These are phyloP conservation scores for Hemisphaericaspora subhashii DNA, from an alignment of 1,139 yeast genomes.

Conservation along the genomic window DNA sequence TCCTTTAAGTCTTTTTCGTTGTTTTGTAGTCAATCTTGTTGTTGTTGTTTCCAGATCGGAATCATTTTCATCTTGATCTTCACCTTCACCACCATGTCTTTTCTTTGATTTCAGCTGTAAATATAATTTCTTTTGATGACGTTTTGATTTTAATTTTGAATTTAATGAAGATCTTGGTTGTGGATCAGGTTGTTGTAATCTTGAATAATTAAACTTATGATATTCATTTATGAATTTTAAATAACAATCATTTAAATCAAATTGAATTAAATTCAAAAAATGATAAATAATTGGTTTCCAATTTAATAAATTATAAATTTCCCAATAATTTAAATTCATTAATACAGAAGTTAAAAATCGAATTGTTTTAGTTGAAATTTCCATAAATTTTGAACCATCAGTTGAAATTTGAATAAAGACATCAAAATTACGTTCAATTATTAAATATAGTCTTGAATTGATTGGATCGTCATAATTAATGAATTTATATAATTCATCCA, in stretches of 20 bases:
- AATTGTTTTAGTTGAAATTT: slow-evolving; percentile 35
- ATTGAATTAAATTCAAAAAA: slow-evolving; percentile 38
- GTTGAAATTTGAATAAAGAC: slow-evolving; percentile 37
- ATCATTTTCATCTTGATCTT: slow-evolving; percentile 9
- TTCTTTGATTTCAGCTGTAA: neutral
- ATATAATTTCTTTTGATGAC: slow-evolving; percentile 3
- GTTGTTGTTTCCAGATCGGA: slow-evolving; percentile 27
- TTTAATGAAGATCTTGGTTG: slow-evolving; percentile 11
- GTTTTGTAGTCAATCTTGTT: slow-evolving; percentile 23
- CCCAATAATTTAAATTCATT: slow-evolving; percentile 49
- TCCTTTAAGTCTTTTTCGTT: slow-evolving; percentile 20
- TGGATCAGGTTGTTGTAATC: slow-evolving; percentile 16
- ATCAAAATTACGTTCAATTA: slow-evolving; percentile 44
- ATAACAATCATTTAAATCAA: slow-evolving; percentile 44
- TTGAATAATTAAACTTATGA: slow-evolving; percentile 26
- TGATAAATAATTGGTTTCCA: slow-evolving; percentile 50
- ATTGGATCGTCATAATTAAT: slow-evolving; percentile 29
- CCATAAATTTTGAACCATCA: slow-evolving; percentile 28
- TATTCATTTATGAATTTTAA: slow-evolving; percentile 37
- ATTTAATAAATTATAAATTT: slow-evolving; percentile 39
- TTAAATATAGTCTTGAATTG: slow-evolving; percentile 31
- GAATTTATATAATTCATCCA: slow-evolving; percentile 27
- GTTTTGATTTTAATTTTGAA: neutral
- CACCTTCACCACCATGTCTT: slow-evolving; percentile 2
- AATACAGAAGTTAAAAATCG: slow-evolving; percentile 40